A percentile compares a stretch with the other conserved stretches of the same genome.
Evolutionary conservation across 192 early-diverging fungal genomes (phyloP).

Genomic region (Coemansia biformis): DNA sequence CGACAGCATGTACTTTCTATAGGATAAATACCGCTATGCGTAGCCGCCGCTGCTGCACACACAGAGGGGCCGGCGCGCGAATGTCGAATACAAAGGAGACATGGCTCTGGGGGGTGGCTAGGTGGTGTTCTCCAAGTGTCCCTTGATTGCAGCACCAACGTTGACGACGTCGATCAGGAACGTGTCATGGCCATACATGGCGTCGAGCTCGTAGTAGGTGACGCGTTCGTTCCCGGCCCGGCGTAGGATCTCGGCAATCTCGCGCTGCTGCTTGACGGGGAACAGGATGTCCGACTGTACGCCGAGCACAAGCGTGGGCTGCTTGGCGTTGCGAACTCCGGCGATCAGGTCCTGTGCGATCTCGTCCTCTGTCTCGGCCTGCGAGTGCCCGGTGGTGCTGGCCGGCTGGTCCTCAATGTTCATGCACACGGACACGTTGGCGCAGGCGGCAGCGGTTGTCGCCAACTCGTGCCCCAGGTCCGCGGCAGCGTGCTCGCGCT

Average conservation of each 20-base stretch:
- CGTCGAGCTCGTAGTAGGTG: slow-evolving; percentile 95
- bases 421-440: slow-evolving; percentile 16
- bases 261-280: slow-evolving; percentile 91
- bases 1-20: slow-evolving; percentile 37
- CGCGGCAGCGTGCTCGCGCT: slow-evolving; percentile 37
- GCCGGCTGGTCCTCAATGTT: slow-evolving; percentile 16
- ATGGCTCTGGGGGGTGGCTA: neutral
- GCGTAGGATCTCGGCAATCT: slow-evolving; percentile 85
- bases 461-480: slow-evolving; percentile 11
- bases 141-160: slow-evolving; percentile 92
- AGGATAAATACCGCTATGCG: too few relatives aligned
- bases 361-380: slow-evolving; percentile 31
- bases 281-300: slow-evolving; percentile 95
- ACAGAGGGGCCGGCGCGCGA: too few relatives aligned
- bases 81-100: too few relatives aligned
- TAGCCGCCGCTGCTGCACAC: too few relatives aligned
- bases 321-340: slow-evolving; percentile 56
- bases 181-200: slow-evolving; percentile 96
- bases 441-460: neutral
- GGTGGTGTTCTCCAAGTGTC: slow-evolving; percentile 61
- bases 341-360: slow-evolving; percentile 57
- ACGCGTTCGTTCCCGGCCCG: slow-evolving; percentile 81
- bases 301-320: slow-evolving; percentile 85
- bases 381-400: slow-evolving; percentile 12
- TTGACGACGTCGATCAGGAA: slow-evolving; percentile 87